A percentile compares a stretch with the other conserved stretches of the same genome.
These are phyloP conservation scores for Pichia pseudocactophila DNA, from an alignment of 805 yeast genomes.

Conservation along the genomic window DNA sequence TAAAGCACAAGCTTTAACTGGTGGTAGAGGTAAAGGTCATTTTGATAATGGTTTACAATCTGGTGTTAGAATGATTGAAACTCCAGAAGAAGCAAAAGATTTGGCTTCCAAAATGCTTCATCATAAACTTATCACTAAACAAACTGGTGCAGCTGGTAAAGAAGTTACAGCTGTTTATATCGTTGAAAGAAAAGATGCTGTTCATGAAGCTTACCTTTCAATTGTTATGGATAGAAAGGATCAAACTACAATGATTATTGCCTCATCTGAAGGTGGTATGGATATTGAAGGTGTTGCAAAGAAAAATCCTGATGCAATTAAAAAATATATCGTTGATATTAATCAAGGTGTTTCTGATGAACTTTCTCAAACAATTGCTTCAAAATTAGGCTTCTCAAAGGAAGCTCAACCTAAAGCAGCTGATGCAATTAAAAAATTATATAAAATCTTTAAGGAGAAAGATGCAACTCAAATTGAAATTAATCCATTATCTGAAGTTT, in stretches of 20 bases:
- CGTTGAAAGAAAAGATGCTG: constrained; percentile 89
- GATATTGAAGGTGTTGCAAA: constrained; percentile 98
- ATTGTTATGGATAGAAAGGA: constrained; percentile 89
- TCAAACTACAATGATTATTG: constrained; percentile 87
- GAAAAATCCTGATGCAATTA: constrained; percentile 82
- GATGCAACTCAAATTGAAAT: constrained; percentile 98
- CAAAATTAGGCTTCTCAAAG: constrained; percentile 69
- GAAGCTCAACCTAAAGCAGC: constrained; percentile 82
- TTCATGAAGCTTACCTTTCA: constrained; percentile 92
- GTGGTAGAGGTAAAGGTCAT: constrained; percentile 99
- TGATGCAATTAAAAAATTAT: constrained; percentile 74
- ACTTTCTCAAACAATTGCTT: constrained; percentile 69
- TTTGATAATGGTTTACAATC: constrained; percentile 93
- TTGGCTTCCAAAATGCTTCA: constrained; percentile 83
- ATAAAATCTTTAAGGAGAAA: constrained; percentile 79
- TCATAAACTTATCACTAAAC: constrained; percentile 94
- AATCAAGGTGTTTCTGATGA: constrained; percentile 71
- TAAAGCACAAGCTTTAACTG: constrained; percentile 98
- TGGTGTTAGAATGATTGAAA: constrained; percentile 84
- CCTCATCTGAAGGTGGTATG: constrained; percentile 98
- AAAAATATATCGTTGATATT: constrained; percentile 73
- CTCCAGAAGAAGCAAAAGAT: constrained; percentile 80
- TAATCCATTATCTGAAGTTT: constrained; percentile 93
- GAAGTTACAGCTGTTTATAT: constrained; percentile 93
- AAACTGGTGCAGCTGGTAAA: constrained; percentile 96